Base-by-base conservation (phyloP, 345 rosid genomes). In the Salix suchowensis region DNA sequence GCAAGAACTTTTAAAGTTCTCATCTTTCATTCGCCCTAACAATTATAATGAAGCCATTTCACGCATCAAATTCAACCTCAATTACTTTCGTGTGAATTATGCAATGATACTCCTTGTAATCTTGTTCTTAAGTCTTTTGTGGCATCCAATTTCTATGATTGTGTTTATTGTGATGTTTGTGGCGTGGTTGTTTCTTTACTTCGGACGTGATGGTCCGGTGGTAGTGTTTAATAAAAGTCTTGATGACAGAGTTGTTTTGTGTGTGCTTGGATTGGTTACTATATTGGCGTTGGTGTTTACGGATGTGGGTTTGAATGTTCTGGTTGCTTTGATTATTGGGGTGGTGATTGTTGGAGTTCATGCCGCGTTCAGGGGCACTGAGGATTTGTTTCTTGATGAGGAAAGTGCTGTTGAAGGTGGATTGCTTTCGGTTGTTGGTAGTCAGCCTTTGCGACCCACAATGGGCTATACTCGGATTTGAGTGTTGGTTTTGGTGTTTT, bases 31-130 rank as follows among this genome's bases (percentile, higher is more conserved):
- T 55, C 77, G 86, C 83, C 97, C 98, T 46, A 52, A 61, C 84
- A 81, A 72, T 48, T 84, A 82, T 82, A 74, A 75, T 12, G 94
- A 91, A 24, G 93, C 97, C 66, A 84, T 85, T 75, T 72, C 84
- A 37, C 90, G 91, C 23, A 77, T 89, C 16, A 87, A 80, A 80
- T 79, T 76, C 79, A 95, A 93, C 77, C 16, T 75, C 81, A 61
- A 80, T 50, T 84, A 93, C 81, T 95, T 95, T 89, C 89, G 97
- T 52, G 86, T 85, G 15, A 95, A 95, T 70, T 95, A 95, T 86
- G 85, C 90, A 0, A 78, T 93, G 78, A 68, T 84, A 61, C 74
- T 86, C 74, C 91, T 95, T 15, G 73, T 65, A 44, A 78, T 86
- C 61, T 87, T 95, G 76, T 95, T 95, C 79, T 82, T 89, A 16